Evolutionary conservation across 371 early-diverging fungal species (phyloP).

Genomic region (Parasitella parasitica): DNA sequence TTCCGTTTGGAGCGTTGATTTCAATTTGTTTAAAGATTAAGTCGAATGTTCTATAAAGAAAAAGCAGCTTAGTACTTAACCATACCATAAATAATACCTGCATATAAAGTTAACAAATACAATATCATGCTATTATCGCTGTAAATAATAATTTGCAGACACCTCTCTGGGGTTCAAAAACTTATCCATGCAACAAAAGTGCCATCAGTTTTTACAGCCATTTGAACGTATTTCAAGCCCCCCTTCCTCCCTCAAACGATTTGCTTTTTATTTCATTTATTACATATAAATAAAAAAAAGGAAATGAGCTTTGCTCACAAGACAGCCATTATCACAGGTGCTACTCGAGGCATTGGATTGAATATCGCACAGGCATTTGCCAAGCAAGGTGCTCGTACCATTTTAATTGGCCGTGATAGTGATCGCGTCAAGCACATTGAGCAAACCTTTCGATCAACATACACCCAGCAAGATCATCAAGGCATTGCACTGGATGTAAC

Average conservation of each 20-base stretch:
- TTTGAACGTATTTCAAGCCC: not conserved
- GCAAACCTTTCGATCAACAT: conserved; percentile 22
- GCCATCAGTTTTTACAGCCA: too few species aligned
- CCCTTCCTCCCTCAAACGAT: not conserved
- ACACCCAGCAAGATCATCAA: conserved; percentile 25
- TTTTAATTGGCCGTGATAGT: conserved; percentile 59
- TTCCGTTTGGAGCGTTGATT: not conserved
- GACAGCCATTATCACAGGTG: conserved; percentile 69
- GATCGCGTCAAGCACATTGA: conserved; percentile 39
- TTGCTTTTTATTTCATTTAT: not conserved
- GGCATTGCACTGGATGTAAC: conserved; percentile 54
- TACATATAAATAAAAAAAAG: not conserved
- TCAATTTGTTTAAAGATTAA: not conserved
- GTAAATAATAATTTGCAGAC: too few species aligned
- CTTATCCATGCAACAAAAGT: too few species aligned
- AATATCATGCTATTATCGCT: too few species aligned
- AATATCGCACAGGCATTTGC: conserved; percentile 66
- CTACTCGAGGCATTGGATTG: conserved; percentile 76
- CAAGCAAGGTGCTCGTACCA: conserved; percentile 52
- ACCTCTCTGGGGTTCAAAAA: too few species aligned
- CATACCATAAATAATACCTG: too few species aligned
- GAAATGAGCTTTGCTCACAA: conserved; percentile 37
- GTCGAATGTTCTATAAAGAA: too few species aligned
- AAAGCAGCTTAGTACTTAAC: too few species aligned
- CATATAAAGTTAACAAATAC: too few species aligned